A percentile compares a stretch with the other conserved stretches of the same genome.
Conservation (phyloP, 2,329 filamentous ascomycete genomes). For the Camptophora hylomeconis region DNA sequence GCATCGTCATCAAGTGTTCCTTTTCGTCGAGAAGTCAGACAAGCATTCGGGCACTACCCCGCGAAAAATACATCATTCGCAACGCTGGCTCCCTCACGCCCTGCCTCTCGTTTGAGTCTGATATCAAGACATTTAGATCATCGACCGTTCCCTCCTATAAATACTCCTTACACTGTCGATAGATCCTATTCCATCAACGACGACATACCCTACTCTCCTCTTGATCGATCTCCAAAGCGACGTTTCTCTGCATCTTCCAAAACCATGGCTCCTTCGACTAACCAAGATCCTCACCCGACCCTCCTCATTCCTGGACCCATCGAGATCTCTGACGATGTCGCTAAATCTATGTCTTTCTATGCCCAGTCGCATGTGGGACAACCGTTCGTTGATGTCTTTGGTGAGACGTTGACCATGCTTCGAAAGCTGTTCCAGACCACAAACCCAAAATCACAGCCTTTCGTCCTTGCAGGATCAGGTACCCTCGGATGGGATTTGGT, state of each 20-base stretch:
- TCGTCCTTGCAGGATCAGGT: conserved; percentile 85
- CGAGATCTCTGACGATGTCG: conserved; percentile 15
- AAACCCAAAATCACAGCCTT: conserved; percentile 70
- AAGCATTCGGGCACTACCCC: too few species aligned
- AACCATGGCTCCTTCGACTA: conserved; percentile 13
- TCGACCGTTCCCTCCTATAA: conserved; percentile 41
- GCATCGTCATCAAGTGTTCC: too few species aligned
- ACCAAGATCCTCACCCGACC: conserved; percentile 50
- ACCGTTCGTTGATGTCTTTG: conserved; percentile 79
- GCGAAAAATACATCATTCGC: conserved; percentile 16
- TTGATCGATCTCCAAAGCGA: conserved; percentile 8
- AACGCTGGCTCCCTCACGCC: conserved; percentile 35
- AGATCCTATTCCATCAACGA: conserved; percentile 35
- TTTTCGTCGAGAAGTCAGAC: too few species aligned
- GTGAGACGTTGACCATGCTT: conserved; percentile 75
- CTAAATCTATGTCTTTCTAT: conserved; percentile 15
- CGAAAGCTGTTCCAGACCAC: conserved; percentile 91
- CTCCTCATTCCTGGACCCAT: conserved; percentile 83
- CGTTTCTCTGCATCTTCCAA: conserved; percentile 10
- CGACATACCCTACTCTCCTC: conserved; percentile 37
- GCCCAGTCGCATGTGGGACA: conserved; percentile 80
- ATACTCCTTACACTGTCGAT: conserved; percentile 52
- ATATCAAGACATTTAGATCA: conserved; percentile 48
- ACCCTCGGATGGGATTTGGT: conserved; percentile 96
- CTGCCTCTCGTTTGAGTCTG: conserved; percentile 41